Evolutionary conservation across 2,329 filamentous ascomycete genomes (phyloP), one percentile per base, ranked within the genome.

Genomic region (Coccinonectria pachysandricola): DNA sequence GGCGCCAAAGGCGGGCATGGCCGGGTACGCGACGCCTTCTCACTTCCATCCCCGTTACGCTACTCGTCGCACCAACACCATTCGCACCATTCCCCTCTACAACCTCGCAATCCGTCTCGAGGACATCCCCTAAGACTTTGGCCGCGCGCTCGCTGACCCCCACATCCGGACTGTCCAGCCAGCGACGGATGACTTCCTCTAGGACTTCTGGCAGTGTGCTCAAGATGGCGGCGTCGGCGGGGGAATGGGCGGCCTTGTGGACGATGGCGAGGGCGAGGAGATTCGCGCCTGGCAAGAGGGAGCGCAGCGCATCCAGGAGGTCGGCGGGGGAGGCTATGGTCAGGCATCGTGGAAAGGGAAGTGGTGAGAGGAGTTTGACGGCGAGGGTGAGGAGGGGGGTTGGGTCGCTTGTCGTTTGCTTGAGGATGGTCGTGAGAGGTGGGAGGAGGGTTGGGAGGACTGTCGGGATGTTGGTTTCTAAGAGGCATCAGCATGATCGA

Each of bases 201-300:
- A 76, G 43, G 8, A 75, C 40, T 3, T 53, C 50, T 19, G 64
- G 60, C 48, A 71, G 59, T 19, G 54, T 56, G 23, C 62, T 64
- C 5, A 77, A 49, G 17, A 66, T 60, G 19, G 62, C 59, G 16
- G 62, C 61, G 25, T 73, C 65, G 26, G 55, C 47, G 8, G 68
- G 60, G 4, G 54, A 54, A 10, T 49, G 46, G 12, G 65, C 53
- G 4, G 69, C 71, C 41, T 76, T 77, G 33, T 66, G 56, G 15
- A 77, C 42, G 28, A 77, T 57, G 27, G 61, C 52, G 39, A 78
- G 58, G 41, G 63, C 71, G 13, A 78, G 64, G 10, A 74, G 53
- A 43, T 72, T 73, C 15, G 68, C 68, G 3, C 68, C 65, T 1
- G 70, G 60, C 1, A 68, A 56, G 2, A 68, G 62, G 1, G 71